Conservation (phyloP, 139 green algal species). For the Tetradesmus lagerheimii region DNA sequence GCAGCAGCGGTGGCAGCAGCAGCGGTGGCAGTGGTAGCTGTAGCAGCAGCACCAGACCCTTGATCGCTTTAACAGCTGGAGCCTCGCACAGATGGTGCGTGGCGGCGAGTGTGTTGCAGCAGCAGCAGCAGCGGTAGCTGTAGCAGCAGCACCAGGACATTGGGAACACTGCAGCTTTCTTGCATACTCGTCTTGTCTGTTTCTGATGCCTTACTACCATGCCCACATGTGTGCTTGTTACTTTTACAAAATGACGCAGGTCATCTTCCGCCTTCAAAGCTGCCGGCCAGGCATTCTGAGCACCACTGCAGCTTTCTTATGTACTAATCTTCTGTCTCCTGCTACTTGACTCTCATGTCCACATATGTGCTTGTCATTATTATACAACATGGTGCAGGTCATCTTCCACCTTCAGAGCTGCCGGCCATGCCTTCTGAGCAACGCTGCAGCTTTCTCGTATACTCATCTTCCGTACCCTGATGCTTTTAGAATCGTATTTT, state of each 20-base stretch:
- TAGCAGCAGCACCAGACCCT: neutral
- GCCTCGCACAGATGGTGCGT: slow-evolving; percentile 51
- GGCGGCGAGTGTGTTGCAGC: neutral
- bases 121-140: neutral
- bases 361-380: neutral
- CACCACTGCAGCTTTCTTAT: too few relatives aligned
- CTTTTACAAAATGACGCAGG: too few relatives aligned
- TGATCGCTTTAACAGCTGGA: slow-evolving; percentile 28
- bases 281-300: too few relatives aligned
- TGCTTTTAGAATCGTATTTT: neutral
- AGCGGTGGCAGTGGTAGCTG: neutral
- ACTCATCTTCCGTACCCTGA: too few relatives aligned
- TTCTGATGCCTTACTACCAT: too few relatives aligned
- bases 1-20: neutral
- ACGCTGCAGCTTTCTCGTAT: too few relatives aligned
- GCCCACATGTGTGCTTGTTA: too few relatives aligned
- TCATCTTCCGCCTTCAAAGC: too few relatives aligned
- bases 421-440: neutral
- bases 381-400: neutral
- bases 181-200: too few relatives aligned
- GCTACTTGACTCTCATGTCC: neutral
- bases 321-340: too few relatives aligned
- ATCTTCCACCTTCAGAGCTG: neutral
- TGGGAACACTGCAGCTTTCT: too few relatives aligned
- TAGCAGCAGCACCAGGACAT: too few relatives aligned